These are phyloP conservation scores for Daldinia decipiens DNA, from an alignment of 495 filamentous ascomycete species.

Conservation along the genomic window DNA sequence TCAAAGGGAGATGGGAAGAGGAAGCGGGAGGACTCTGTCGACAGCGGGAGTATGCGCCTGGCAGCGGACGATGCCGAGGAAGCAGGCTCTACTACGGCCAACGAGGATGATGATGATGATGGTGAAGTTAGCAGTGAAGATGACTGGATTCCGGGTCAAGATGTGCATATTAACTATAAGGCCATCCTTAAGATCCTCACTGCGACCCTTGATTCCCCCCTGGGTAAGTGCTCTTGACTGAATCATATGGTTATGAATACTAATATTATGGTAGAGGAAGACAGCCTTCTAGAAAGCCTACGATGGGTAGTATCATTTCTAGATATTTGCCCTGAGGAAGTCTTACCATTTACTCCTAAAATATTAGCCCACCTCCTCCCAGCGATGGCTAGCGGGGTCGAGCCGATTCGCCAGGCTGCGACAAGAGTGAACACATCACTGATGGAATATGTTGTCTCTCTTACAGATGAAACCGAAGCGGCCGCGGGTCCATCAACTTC, in stretches of 20 bases:
- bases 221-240: constrained; percentile 64
- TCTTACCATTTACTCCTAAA: constrained; percentile 92
- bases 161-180: constrained; percentile 92
- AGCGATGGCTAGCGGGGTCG: constrained; percentile 90
- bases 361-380: constrained; percentile 92
- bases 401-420: constrained; percentile 87
- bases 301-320: constrained; percentile 97
- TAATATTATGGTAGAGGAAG: constrained; percentile 70
- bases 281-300: constrained; percentile 88
- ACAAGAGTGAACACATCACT: constrained; percentile 88
- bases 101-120: constrained; percentile 68
- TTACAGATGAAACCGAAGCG: constrained; percentile 77
- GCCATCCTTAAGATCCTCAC: constrained; percentile 93
- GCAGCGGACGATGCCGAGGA: constrained; percentile 58
- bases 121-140: constrained; percentile 72
- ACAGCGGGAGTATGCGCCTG: constrained; percentile 64
- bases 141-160: constrained; percentile 97
- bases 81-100: constrained; percentile 67
- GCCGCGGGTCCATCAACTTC: constrained; percentile 54
- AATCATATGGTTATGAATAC: constrained; percentile 6
- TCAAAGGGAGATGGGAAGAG: constrained; percentile 71
- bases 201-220: constrained; percentile 84
- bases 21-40: constrained; percentile 72
- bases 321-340: constrained; percentile 96
- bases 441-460: constrained; percentile 88